A percentile compares a stretch with the other conserved stretches of the same genome.
phyloP scores from a whole-genome alignment of 148 eudicot genomes.

The Cornus suecica region DNA sequence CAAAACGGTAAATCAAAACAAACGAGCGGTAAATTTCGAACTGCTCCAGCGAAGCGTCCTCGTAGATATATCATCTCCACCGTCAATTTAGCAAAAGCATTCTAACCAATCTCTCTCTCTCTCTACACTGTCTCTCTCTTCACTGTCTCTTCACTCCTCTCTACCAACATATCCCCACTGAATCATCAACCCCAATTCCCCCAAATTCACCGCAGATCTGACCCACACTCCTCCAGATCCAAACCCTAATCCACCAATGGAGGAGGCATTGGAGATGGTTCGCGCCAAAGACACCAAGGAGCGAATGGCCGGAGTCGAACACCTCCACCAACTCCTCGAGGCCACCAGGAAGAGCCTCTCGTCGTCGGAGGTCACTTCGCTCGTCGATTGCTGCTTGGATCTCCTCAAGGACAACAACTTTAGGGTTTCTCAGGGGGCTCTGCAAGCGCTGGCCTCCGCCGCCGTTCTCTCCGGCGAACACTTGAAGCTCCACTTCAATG shows the following conservation, averaged over 20 bases:
- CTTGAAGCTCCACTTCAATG: conserved; percentile 83
- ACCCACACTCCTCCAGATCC: conserved; percentile 24
- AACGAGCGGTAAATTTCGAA: not conserved
- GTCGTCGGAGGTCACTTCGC: conserved; percentile 74
- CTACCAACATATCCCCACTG: not conserved
- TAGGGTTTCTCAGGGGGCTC: conserved; percentile 77
- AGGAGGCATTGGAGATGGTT: conserved; percentile 72
- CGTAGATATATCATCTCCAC: not conserved
- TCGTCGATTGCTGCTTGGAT: conserved; percentile 88
- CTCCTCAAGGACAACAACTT: conserved; percentile 90
- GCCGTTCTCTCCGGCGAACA: conserved; percentile 87
- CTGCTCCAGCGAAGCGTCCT: not conserved
- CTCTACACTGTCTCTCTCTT: conserved; percentile 4
- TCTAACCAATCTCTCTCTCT: not conserved
- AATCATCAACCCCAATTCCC: not conserved
- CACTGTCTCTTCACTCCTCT: conserved; percentile 2
- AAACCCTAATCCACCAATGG: conserved; percentile 49
- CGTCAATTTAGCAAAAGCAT: not conserved
- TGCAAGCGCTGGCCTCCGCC: conserved; percentile 81
- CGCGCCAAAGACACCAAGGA: conserved; percentile 93
- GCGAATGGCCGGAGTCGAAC: conserved; percentile 93
- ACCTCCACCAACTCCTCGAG: conserved; percentile 84
- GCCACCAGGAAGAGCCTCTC: conserved; percentile 61
- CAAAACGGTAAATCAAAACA: not conserved
- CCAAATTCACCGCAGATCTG: conserved; percentile 16